A percentile compares a stretch with the other conserved stretches of the same genome.
phyloP scores from a whole-genome alignment of 2,329 filamentous ascomycete genomes.

The Penicillium freii region DNA sequence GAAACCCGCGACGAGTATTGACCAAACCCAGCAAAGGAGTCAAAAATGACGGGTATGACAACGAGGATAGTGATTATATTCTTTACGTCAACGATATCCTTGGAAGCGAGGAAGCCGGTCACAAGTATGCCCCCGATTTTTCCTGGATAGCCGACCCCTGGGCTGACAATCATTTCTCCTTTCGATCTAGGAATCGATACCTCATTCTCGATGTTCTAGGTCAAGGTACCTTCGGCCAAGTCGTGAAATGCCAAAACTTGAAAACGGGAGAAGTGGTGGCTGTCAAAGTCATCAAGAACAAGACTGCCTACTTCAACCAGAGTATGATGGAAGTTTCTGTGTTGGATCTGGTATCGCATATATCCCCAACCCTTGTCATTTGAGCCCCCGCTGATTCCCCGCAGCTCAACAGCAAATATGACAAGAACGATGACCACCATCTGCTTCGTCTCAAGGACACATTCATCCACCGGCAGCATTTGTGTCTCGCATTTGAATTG shows the following conservation, averaged over 20 bases:
- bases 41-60: slow-evolving; percentile 98
- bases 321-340: slow-evolving; percentile 99
- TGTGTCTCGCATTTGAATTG: slow-evolving; percentile 94
- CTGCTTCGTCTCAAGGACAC: slow-evolving; percentile 92
- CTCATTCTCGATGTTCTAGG: slow-evolving; percentile 95
- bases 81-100: slow-evolving; percentile 98
- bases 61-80: slow-evolving; percentile 98
- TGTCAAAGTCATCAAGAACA: slow-evolving; percentile 98
- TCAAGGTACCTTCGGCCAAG: slow-evolving; percentile 96
- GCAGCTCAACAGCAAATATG: slow-evolving; percentile 93
- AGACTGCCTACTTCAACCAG: slow-evolving; percentile 98
- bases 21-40: slow-evolving; percentile 98
- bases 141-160: slow-evolving; percentile 4
- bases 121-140: slow-evolving; percentile 65
- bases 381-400: slow-evolving; percentile 22
- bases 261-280: slow-evolving; percentile 98
- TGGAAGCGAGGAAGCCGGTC: slow-evolving; percentile 93
- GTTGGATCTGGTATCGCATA: slow-evolving; percentile 70
- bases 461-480: slow-evolving; percentile 95
- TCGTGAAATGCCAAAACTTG: slow-evolving; percentile 97
- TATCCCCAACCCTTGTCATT: slow-evolving; percentile 26
- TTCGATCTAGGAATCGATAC: slow-evolving; percentile 72
- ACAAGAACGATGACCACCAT: slow-evolving; percentile 99
- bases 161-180: slow-evolving; percentile 6
- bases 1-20: slow-evolving; percentile 90